phyloP scores from a whole-genome alignment of 148 eudicot genomes.

The Chenopodium formosanum region DNA sequence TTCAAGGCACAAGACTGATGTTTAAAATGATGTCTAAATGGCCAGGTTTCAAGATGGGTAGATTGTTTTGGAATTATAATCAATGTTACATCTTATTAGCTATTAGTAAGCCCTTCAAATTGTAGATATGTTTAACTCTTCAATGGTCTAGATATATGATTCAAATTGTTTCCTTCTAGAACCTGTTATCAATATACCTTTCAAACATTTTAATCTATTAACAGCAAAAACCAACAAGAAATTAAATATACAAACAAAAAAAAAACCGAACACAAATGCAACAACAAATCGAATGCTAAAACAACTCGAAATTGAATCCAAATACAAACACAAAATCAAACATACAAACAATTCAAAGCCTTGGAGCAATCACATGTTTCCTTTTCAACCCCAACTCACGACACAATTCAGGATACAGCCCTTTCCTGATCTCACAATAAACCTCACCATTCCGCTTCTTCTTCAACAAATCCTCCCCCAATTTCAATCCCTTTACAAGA shows the following conservation, averaged over 20 bases:
- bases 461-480: conserved; percentile 29
- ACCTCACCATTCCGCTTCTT: conserved; percentile 43
- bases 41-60: not conserved
- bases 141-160: too few relatives aligned
- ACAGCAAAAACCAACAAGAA: too few relatives aligned
- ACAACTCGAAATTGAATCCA: too few relatives aligned
- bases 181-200: too few relatives aligned
- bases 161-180: too few relatives aligned
- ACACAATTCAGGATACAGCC: conserved; percentile 36
- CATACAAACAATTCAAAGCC: conserved; percentile 24
- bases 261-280: too few relatives aligned
- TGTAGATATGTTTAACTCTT: too few relatives aligned
- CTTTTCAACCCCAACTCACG: conserved; percentile 26
- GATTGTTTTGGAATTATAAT: not conserved
- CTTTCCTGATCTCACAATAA: conserved; percentile 46
- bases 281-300: too few relatives aligned
- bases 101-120: not conserved
- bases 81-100: not conserved
- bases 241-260: too few relatives aligned
- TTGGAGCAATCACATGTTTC: conserved; percentile 23
- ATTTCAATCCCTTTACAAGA: conserved; percentile 16
- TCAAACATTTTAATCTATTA: too few relatives aligned
- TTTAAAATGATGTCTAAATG: not conserved
- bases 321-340: too few relatives aligned
- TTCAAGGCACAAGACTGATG: not conserved